Conservation (phyloP, 2,329 filamentous ascomycete species). For the Hymenoscyphus occultus region DNA sequence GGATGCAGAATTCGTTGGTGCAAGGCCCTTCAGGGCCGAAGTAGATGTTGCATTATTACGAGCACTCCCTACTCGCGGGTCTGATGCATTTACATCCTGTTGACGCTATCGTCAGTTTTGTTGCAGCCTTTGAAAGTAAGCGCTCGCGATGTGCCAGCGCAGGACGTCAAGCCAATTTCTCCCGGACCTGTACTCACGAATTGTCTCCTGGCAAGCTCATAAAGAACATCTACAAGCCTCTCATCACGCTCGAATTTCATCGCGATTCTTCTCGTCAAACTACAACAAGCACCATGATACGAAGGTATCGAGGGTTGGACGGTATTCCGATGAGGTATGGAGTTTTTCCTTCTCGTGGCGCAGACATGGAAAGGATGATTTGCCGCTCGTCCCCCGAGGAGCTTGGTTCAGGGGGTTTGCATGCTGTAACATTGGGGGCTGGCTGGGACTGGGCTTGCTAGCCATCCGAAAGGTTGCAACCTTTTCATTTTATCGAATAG, state of each 20-base stretch:
- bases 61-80: conserved; percentile 44
- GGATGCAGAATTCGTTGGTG: conserved; percentile 42
- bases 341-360: neutral
- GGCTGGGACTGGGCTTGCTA: neutral
- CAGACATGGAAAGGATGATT: neutral
- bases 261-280: conserved; percentile 2
- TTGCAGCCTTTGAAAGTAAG: neutral
- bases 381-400: neutral
- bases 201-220: conserved; percentile 9
- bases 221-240: conserved; percentile 2
- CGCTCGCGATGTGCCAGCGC: conserved; percentile 2
- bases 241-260: conserved; percentile 5
- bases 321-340: neutral
- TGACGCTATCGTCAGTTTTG: neutral
- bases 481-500: conserved; percentile 4
- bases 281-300: conserved; percentile 1
- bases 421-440: neutral
- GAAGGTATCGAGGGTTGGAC: neutral
- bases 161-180: conserved; percentile 16
- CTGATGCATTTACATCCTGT: conserved; percentile 29
- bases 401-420: conserved; percentile 2
- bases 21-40: conserved; percentile 38
- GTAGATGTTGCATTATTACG: conserved; percentile 40
- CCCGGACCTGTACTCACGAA: neutral
- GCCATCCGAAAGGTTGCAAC: neutral